These are phyloP conservation scores for Mycena metata DNA, from an alignment of 768 basidiomycete genomes.

Conservation along the genomic window DNA sequence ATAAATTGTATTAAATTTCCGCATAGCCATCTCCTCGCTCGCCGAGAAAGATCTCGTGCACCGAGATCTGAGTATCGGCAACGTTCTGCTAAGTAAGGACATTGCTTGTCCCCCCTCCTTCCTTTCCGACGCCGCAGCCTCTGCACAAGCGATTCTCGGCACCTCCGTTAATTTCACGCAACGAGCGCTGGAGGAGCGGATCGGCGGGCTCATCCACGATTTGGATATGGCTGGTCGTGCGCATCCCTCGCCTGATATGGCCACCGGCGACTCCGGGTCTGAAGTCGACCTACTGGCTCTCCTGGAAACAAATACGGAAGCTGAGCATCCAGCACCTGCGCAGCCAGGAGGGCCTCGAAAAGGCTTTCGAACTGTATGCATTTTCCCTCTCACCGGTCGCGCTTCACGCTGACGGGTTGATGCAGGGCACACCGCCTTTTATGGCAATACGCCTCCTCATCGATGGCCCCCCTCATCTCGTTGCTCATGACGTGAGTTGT, in stretches of 20 bases:
- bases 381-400: not conserved
- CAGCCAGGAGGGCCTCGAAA: conserved; percentile 4
- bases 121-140: conserved; percentile 23
- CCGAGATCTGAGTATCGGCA: conserved; percentile 27
- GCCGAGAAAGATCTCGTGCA: conserved; percentile 12
- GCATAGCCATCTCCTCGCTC: conserved; percentile 17
- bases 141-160: not conserved
- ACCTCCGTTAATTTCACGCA: conserved; percentile 17
- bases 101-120: conserved; percentile 9
- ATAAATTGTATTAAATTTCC: conserved; percentile 5
- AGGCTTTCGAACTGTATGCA: conserved; percentile 21
- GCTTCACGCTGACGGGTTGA: conserved; percentile 24
- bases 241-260: not conserved
- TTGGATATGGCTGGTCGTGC: too few relatives aligned
- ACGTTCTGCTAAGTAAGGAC: conserved; percentile 18
- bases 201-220: conserved; percentile 14
- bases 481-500: conserved; percentile 22
- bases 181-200: conserved; percentile 13
- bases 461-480: conserved; percentile 10
- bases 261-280: not conserved
- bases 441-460: conserved; percentile 23
- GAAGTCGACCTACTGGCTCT: not conserved
- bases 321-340: not conserved
- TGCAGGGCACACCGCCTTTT: conserved; percentile 29
- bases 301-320: not conserved